phyloP scores from a whole-genome alignment of 371 early-diverging fungal genomes.

The Fennellomyces sp. region DNA sequence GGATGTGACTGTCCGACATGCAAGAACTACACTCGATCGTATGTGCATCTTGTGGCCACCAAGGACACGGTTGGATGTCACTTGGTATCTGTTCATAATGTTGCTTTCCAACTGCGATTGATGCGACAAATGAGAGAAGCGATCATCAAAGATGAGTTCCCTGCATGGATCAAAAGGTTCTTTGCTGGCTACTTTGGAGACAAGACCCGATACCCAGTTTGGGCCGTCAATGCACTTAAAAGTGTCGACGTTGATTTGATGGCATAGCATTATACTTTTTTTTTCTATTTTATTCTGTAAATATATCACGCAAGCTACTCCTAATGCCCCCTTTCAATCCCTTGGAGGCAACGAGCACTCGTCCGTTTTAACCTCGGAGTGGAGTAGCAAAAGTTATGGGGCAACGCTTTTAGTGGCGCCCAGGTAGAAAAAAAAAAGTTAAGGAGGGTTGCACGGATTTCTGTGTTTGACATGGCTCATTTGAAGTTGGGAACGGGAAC shows the following conservation, averaged over 20 bases:
- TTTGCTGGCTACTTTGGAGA: constrained; percentile 72
- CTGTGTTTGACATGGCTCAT: too few species aligned
- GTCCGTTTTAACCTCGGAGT: too few species aligned
- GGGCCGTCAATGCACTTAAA: constrained; percentile 85
- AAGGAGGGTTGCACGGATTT: too few species aligned
- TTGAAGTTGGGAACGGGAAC: too few species aligned
- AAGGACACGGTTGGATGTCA: constrained; percentile 93
- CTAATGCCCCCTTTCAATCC: too few species aligned
- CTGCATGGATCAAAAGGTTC: constrained; percentile 80
- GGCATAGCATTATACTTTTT: constrained; percentile 5
- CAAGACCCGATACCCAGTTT: constrained; percentile 72
- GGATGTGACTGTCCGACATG: constrained; percentile 91
- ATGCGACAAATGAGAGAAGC: constrained; percentile 83
- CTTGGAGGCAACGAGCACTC: too few species aligned
- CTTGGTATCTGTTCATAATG: constrained; percentile 89
- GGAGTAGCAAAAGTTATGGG: too few species aligned
- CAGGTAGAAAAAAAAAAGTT: too few species aligned
- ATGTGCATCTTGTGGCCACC: constrained; percentile 70
- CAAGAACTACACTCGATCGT: constrained; percentile 81
- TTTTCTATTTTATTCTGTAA: too few species aligned
- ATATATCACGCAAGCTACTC: too few species aligned
- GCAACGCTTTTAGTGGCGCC: too few species aligned
- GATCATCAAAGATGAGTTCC: constrained; percentile 79
- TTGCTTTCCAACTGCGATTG: constrained; percentile 88
- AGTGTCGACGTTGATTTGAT: constrained; percentile 77